phyloP scores from a whole-genome alignment of 2,329 filamentous ascomycete genomes.

The Microsporum audouinii region DNA sequence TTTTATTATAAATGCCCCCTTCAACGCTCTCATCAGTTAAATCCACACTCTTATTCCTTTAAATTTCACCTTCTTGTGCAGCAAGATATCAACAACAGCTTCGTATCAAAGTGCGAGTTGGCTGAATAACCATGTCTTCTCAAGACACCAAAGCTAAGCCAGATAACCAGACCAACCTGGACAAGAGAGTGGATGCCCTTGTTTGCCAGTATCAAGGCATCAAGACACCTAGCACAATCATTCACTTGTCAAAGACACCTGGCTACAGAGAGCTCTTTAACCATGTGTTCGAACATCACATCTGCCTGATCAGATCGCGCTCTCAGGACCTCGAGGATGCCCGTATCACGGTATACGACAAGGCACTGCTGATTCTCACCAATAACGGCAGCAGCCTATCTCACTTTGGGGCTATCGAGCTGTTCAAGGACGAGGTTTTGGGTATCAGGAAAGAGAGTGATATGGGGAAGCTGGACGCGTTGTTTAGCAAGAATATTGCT shows the following conservation, averaged over 20 bases:
- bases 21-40: not conserved
- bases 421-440: slow-evolving; percentile 31
- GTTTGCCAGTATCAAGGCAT: slow-evolving; percentile 20
- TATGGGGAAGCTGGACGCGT: slow-evolving; percentile 15
- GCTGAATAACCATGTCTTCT: not conserved
- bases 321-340: slow-evolving; percentile 25
- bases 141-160: not conserved
- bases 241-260: slow-evolving; percentile 21
- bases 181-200: slow-evolving; percentile 13
- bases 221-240: slow-evolving; percentile 21
- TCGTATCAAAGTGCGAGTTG: not conserved
- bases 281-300: slow-evolving; percentile 26
- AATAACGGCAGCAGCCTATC: slow-evolving; percentile 22
- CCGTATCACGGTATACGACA: slow-evolving; percentile 33
- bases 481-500: slow-evolving; percentile 21
- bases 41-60: not conserved
- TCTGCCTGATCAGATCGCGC: slow-evolving; percentile 26
- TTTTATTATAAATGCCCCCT: too few relatives aligned
- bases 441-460: slow-evolving; percentile 20
- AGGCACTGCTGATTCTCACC: slow-evolving; percentile 27
- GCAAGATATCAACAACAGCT: not conserved
- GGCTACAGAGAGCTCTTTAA: slow-evolving; percentile 20
- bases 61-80: not conserved
- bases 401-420: slow-evolving; percentile 25
- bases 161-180: not conserved